Base-by-base conservation (phyloP, 768 basidiomycete genomes). In the Pleurotus tuber-regium region DNA sequence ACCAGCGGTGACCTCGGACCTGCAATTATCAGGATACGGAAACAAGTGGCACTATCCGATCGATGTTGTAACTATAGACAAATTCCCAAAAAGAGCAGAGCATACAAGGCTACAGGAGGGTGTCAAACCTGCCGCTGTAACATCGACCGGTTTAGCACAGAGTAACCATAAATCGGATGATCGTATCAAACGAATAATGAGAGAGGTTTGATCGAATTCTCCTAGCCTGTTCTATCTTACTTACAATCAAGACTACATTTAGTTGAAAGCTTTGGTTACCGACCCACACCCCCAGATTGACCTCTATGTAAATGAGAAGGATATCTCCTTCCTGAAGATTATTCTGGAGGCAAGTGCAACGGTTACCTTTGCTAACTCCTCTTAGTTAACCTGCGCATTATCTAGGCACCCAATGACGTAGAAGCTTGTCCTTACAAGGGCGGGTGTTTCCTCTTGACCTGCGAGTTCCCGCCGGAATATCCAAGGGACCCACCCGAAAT, bases 401-500 rank as follows among this genome's bases (percentile, higher is more conserved):
- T 19, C n/a, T 24, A 61, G 65, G 65, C 65, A 2, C 65, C 65
- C 2, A 55, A 35, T 7, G 63, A 64, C 23, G 56, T 55, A 1
- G 57, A 59, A 4, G 26, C 29, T 12, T 64, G 65, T 46, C 63
- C 63, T 9, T 66, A 63, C 49, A 59, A 55, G 6, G 59, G 59
- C 30, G 63, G 65, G 1, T 56, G 55, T 7, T 64, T 62, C 54
- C 51, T 64, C 4, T 51, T 66, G 3, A 66, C 63, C 0, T 64
- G 62, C 31, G 61, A 62, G 40, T 35, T 64, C 9, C 63, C 63
- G 9, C 52, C 50, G 1, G 57, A 53, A 19, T 66, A 66, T 50
- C 63, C 65, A 9, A 59, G 65, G 33, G 60, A 63, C 43, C 61
- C 65, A 3, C 65, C 65, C 1, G 61, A 64, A 44, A 56, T 66